Evolutionary conservation across 352 stramenopile genomes (phyloP).

Genomic region (Thalassiosira sp.): DNA sequence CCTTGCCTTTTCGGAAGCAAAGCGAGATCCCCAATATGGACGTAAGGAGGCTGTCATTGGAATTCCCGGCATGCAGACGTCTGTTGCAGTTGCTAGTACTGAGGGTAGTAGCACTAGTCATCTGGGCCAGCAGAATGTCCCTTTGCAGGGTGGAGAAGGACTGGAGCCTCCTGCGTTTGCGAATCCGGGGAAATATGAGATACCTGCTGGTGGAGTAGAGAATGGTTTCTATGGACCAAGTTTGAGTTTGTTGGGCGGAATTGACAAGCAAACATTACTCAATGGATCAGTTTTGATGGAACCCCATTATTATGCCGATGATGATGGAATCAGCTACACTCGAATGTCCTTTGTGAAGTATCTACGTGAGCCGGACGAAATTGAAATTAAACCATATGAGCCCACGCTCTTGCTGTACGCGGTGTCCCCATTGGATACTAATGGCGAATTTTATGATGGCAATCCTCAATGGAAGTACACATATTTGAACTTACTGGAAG

Average conservation of each 20-base stretch:
- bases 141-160: background rate
- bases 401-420: conserved; percentile 49
- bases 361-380: conserved; percentile 44
- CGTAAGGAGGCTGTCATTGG: conserved; percentile 55
- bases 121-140: conserved; percentile 17
- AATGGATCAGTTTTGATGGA: conserved; percentile 27
- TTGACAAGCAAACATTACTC: conserved; percentile 40
- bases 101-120: conserved; percentile 1
- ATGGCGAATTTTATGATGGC: conserved; percentile 31
- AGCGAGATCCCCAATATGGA: conserved; percentile 44
- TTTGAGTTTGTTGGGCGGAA: conserved; percentile 19
- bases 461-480: conserved; percentile 49
- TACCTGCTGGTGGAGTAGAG: conserved; percentile 35
- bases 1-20: conserved; percentile 37
- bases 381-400: conserved; percentile 43
- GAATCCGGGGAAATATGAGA: conserved; percentile 54
- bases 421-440: conserved; percentile 24
- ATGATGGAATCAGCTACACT: conserved; percentile 9
- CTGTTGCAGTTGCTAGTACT: conserved; percentile 20
- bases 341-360: conserved; percentile 44
- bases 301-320: background rate
- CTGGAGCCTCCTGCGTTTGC: conserved; percentile 17
- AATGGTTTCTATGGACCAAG: conserved; percentile 43
- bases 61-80: conserved; percentile 30
- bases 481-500: conserved; percentile 28